Evolutionary conservation across 148 eudicot species (phyloP).

Genomic region (Cornus kousa): DNA sequence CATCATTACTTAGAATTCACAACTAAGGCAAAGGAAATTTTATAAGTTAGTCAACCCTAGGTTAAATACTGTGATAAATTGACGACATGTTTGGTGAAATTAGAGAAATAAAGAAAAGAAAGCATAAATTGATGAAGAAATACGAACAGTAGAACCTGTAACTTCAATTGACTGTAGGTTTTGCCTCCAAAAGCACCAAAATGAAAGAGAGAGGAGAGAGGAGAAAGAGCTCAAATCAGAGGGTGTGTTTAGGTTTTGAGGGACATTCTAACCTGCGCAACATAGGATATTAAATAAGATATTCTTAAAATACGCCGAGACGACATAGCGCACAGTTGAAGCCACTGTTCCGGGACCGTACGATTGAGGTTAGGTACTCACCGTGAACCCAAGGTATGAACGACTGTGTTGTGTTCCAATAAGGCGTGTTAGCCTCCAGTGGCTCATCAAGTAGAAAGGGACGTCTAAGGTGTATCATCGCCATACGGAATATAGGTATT

Average conservation of each 20-base stretch:
- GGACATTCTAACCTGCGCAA: conserved; percentile 2
- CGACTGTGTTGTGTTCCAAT: background rate
- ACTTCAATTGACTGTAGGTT: conserved; percentile 6
- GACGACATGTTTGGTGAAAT: background rate
- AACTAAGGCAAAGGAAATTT: too few relatives aligned
- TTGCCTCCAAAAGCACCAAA: conserved; percentile 13
- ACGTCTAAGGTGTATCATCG: background rate
- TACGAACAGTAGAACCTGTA: conserved; percentile 16
- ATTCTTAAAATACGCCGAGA: background rate
- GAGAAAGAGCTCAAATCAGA: background rate
- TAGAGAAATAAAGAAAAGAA: background rate
- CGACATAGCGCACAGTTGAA: background rate
- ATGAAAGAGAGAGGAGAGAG: background rate
- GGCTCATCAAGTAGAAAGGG: background rate
- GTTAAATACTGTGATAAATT: conserved; percentile 1
- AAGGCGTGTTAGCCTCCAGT: background rate
- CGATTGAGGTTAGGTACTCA: background rate
- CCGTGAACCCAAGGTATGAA: background rate
- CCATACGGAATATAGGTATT: background rate
- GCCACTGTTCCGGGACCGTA: background rate
- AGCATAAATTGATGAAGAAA: background rate
- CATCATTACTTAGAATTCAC: background rate
- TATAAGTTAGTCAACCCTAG: conserved; percentile 9
- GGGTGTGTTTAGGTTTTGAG: conserved; percentile 7
- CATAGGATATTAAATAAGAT: background rate